Evolutionary conservation across 257 asterid genomes (phyloP), one percentile per base, ranked within the genome.

Genomic region (Przewalskia tangutica): DNA sequence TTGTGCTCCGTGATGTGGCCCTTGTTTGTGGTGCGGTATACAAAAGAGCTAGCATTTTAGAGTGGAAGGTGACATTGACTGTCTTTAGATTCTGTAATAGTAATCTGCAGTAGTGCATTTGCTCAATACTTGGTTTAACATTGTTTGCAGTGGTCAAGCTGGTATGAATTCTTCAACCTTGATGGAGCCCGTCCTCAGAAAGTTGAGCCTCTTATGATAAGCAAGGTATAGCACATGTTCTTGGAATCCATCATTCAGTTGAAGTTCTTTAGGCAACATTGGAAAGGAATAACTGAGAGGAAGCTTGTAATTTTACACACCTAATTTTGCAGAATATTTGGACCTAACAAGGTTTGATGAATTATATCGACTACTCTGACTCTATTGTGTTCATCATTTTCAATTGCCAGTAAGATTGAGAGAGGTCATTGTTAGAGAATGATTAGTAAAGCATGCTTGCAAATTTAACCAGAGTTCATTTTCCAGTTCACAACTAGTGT

Each of bases 21-120:
- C 97, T 96, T 58, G 86, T 96, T 85, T 92, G 95, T 85, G 99
- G 97, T 77, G 98, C 98, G 0, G 81, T 90, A 46, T 96, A 94
- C 84, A 91, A 83, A 84, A 92, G 98, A 89, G 97, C 93, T 77
- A 91, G 88, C 89, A 86, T 83, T 85, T 86, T 96, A 88, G 88
- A 86, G 84, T 91, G 94, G 97, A 68, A 90, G 98, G 99, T 96
- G 85, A 83, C 85, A 20, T 65, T 51, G 11, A 66, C 38, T 62
- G 14, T 63, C 38, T 23, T 73, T 50, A 48, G 73, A 18, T 67
- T 44, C 58, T 77, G 38, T 50, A 32, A 66, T 36, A 42, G 40
- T 18, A 81, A 7, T 58, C 63, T 7, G 46, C 77, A 70, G 58
- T 46, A 82, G 66, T 83, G 42, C 32, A 82, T 63, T 82, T 75